Evolutionary conservation across 345 rosid species (phyloP).

Genomic region (Psidium friedrichsthalianum): DNA sequence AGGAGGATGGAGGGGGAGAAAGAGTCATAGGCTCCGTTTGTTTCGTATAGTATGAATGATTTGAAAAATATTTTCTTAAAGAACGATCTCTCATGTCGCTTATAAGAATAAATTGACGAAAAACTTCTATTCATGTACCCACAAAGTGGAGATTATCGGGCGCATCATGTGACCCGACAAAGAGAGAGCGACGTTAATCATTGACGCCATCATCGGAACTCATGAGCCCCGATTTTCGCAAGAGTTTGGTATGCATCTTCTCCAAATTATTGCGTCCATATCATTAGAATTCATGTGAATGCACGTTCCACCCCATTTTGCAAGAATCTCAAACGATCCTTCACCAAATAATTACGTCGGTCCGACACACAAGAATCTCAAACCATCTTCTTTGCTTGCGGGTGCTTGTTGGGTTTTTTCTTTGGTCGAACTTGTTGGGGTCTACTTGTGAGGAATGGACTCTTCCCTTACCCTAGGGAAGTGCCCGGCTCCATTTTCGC

Average conservation of each 20-base stretch:
- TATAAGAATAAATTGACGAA: no score
- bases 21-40: no score
- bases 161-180: neutral
- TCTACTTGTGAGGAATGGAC: neutral
- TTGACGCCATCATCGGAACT: neutral
- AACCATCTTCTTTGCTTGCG: neutral
- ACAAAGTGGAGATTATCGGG: neutral
- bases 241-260: neutral
- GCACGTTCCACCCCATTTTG: neutral
- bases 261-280: neutral
- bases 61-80: no score
- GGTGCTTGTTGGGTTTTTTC: neutral
- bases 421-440: neutral
- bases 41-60: no score
- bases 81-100: no score
- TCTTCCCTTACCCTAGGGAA: neutral
- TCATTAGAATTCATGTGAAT: neutral
- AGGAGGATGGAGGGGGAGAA: no score
- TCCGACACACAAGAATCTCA: neutral
- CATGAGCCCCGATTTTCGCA: neutral
- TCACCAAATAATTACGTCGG: neutral
- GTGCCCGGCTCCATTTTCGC: no score
- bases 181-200: neutral
- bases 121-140: no score
- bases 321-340: neutral